phyloP scores from a whole-genome alignment of 192 early-diverging fungal species.

The Allomyces macrogynus region DNA sequence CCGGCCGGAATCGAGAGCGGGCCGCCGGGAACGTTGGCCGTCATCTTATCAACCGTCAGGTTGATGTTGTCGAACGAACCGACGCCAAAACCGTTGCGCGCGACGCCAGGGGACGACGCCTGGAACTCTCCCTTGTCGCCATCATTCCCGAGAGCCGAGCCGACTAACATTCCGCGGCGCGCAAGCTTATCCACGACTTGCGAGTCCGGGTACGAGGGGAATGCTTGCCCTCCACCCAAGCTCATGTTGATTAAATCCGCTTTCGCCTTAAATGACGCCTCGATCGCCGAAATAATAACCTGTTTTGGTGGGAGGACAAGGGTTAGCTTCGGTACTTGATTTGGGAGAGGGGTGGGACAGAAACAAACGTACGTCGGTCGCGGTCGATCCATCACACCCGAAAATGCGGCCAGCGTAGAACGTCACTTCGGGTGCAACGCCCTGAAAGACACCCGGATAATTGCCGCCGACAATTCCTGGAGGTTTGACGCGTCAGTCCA shows the following conservation, averaged over 20 bases:
- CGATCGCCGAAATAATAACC: slow-evolving; percentile 36
- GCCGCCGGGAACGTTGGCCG: too few species aligned
- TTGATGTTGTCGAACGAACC: slow-evolving; percentile 26
- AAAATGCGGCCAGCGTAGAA: slow-evolving; percentile 46
- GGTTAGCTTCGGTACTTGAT: too few species aligned
- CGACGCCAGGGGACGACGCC: slow-evolving; percentile 23
- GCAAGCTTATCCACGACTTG: slow-evolving; percentile 20
- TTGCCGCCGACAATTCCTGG: neutral
- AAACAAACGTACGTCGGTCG: slow-evolving; percentile 13
- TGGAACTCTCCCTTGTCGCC: slow-evolving; percentile 37
- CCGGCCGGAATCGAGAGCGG: neutral
- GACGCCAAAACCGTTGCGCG: slow-evolving; percentile 29
- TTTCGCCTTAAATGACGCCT: too few species aligned
- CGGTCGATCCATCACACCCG: slow-evolving; percentile 20
- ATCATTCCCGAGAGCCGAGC: slow-evolving; percentile 58
- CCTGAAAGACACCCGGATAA: slow-evolving; percentile 18
- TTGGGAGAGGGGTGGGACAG: too few species aligned
- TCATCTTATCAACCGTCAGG: too few species aligned
- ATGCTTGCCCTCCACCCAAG: slow-evolving; percentile 30
- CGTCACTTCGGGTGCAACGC: slow-evolving; percentile 43
- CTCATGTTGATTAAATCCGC: slow-evolving; percentile 45
- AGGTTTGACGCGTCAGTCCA: too few species aligned
- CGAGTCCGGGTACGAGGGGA: slow-evolving; percentile 26
- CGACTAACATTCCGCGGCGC: slow-evolving; percentile 28
- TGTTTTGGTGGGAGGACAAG: too few species aligned